Evolutionary conservation across 495 filamentous ascomycete species (phyloP).

Genomic region (Polyplosphaeria fusca): DNA sequence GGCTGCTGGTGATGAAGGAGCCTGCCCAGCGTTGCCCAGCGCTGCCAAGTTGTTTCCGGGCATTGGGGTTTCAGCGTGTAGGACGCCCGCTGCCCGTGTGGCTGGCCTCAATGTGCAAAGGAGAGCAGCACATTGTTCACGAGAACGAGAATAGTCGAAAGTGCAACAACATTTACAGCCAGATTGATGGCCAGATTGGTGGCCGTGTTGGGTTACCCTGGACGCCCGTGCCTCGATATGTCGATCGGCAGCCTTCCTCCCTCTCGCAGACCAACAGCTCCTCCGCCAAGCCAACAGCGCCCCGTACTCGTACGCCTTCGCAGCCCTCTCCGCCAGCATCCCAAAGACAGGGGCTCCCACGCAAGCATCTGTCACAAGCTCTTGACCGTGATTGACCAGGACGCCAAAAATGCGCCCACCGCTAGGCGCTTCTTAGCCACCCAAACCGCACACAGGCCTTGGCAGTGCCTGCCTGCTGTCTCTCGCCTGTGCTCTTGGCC

Average conservation of each 20-base stretch:
- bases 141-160: no score
- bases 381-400: no score
- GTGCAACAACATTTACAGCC: no score
- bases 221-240: neutral
- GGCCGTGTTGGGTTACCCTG: no score
- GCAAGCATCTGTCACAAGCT: neutral
- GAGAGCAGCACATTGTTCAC: no score
- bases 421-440: neutral
- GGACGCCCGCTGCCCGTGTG: neutral
- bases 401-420: neutral
- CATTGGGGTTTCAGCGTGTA: constrained; percentile 9
- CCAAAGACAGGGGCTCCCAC: neutral
- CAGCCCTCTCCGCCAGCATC: neutral
- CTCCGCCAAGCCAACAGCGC: neutral
- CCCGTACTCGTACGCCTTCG: neutral
- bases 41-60: constrained; percentile 23
- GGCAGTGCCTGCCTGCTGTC: no score
- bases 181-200: no score
- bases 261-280: neutral
- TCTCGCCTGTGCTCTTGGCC: no score
- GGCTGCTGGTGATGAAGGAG: no score
- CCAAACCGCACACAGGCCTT: no score
- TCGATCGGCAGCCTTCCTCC: neutral
- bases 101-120: no score
- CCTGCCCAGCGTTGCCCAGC: no score